These are phyloP conservation scores for Thielaviopsis musarum DNA, from an alignment of 2,329 filamentous ascomycete genomes.

Conservation along the genomic window DNA sequence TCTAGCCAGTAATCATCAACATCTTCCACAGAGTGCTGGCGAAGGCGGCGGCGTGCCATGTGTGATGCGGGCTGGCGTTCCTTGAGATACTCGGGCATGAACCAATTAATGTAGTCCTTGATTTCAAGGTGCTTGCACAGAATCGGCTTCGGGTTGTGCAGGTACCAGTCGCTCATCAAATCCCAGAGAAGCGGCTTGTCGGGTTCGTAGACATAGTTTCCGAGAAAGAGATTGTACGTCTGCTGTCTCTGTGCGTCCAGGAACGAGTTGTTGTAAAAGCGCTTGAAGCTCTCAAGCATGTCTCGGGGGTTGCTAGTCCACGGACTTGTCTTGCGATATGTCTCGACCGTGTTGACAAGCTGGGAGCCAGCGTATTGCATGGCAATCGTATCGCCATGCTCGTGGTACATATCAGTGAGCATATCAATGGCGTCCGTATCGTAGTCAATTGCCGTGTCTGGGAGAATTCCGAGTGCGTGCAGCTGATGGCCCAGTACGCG, in stretches of 20 bases:
- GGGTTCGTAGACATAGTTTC: slow-evolving; percentile 79
- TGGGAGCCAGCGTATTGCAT: slow-evolving; percentile 96
- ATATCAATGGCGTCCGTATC: slow-evolving; percentile 92
- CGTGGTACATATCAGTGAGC: slow-evolving; percentile 96
- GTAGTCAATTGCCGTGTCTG: slow-evolving; percentile 64
- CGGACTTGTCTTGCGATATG: slow-evolving; percentile 96
- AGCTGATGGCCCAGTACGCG: slow-evolving; percentile 82
- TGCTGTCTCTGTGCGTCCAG: slow-evolving; percentile 95
- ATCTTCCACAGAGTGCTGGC: slow-evolving; percentile 30
- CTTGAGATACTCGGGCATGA: slow-evolving; percentile 54
- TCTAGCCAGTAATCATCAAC: slow-evolving; percentile 97
- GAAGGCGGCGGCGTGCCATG: not conserved
- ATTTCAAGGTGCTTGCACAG: slow-evolving; percentile 47
- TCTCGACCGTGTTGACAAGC: slow-evolving; percentile 97
- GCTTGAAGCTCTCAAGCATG: slow-evolving; percentile 98
- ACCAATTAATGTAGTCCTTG: slow-evolving; percentile 75
- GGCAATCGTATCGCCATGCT: slow-evolving; percentile 93
- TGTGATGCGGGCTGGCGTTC: slow-evolving; percentile 38
- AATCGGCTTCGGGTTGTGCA: slow-evolving; percentile 70
- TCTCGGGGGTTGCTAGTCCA: slow-evolving; percentile 96
- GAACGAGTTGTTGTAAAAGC: slow-evolving; percentile 98
- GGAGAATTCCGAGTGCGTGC: slow-evolving; percentile 76
- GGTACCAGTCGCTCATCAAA: slow-evolving; percentile 82
- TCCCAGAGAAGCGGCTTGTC: slow-evolving; percentile 97
- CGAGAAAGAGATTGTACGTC: slow-evolving; percentile 91